These are phyloP conservation scores for Penicillium griseofulvum DNA, from an alignment of 2,329 filamentous ascomycete species.

Conservation along the genomic window DNA sequence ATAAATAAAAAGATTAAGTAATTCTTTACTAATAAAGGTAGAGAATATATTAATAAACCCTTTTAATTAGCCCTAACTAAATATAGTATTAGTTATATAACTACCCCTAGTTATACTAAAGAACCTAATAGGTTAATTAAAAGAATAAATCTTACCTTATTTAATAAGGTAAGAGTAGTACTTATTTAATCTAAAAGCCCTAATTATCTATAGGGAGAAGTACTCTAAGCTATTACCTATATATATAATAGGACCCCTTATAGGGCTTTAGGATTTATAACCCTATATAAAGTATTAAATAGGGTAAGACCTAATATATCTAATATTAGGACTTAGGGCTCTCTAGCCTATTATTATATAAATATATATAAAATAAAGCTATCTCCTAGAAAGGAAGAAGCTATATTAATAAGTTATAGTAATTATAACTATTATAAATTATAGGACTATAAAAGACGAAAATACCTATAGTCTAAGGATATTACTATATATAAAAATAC, in stretches of 20 bases:
- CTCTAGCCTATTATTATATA: not conserved
- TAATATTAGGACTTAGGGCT: not conserved
- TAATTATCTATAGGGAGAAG: not conserved
- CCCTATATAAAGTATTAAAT: not conserved
- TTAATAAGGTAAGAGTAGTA: not conserved
- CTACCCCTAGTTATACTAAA: not conserved
- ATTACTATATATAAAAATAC: not conserved
- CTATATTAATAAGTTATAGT: not conserved
- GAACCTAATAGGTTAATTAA: not conserved
- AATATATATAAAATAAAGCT: not conserved
- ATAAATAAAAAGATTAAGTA: not conserved
- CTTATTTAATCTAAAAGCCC: not conserved
- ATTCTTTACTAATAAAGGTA: not conserved
- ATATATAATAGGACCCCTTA: not conserved
- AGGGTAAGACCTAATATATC: not conserved
- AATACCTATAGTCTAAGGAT: not conserved
- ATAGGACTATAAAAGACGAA: not conserved
- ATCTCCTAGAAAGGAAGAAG: not conserved
- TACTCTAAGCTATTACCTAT: not conserved
- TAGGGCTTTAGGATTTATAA: not conserved
- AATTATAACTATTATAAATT: not conserved
- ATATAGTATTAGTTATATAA: not conserved
- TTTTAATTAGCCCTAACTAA: not conserved
- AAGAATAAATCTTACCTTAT: not conserved
- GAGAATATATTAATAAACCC: not conserved